A percentile compares a stretch with the other conserved stretches of the same genome.
Evolutionary conservation across 2,329 filamentous ascomycete genomes (phyloP).

Genomic region (Trichoderma citrinoviride): DNA sequence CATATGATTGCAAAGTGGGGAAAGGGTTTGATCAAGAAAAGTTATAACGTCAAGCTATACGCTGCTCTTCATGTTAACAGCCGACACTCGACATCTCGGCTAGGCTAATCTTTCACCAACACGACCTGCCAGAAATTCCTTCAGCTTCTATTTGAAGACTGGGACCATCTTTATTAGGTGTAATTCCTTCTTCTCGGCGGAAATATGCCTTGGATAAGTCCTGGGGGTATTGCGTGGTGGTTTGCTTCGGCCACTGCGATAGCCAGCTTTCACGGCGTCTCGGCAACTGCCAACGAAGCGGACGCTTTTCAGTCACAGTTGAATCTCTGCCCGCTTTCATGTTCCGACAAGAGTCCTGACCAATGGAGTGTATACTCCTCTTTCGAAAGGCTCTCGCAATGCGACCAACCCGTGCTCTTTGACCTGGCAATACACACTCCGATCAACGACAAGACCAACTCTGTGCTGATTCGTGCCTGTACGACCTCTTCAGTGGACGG

Average conservation of each 20-base stretch:
- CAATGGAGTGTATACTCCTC: conserved; percentile 15
- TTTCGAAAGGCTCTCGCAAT: neutral
- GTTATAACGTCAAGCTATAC: neutral
- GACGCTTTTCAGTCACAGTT: neutral
- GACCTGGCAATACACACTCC: conserved; percentile 7
- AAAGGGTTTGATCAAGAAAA: neutral
- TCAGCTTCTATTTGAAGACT: too few relatives aligned
- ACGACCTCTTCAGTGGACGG: neutral
- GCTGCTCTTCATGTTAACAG: neutral
- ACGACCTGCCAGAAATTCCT: too few relatives aligned
- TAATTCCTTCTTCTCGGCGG: neutral
- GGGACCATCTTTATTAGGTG: too few relatives aligned
- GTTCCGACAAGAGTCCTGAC: neutral
- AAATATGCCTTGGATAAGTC: neutral
- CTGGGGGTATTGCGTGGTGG: neutral
- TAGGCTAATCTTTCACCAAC: too few relatives aligned
- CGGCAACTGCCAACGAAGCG: neutral
- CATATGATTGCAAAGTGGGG: neutral
- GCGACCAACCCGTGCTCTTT: conserved; percentile 14
- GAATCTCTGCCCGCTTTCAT: neutral
- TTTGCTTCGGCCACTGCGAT: neutral
- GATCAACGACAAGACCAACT: neutral
- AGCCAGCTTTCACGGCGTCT: neutral
- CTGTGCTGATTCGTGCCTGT: conserved; percentile 12
- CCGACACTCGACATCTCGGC: neutral